Conservation (phyloP, 495 filamentous ascomycete genomes). For the Hypoxylon intermedium region DNA sequence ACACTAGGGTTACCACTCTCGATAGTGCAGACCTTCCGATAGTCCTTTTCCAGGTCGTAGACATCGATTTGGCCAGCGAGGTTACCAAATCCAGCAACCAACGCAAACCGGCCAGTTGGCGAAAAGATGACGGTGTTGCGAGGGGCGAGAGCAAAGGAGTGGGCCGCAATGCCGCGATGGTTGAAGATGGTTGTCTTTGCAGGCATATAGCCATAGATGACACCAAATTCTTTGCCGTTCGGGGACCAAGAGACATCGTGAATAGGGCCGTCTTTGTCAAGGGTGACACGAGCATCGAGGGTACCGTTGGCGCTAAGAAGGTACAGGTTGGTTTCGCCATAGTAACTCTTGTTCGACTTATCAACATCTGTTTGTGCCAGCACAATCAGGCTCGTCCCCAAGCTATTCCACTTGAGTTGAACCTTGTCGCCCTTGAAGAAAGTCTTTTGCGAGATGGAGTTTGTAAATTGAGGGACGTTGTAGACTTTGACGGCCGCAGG, state of each 20-base stretch:
- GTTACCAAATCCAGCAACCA: conserved; percentile 97
- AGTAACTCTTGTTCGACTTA: conserved; percentile 97
- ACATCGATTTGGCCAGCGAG: conserved; percentile 96
- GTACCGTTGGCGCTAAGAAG: conserved; percentile 88
- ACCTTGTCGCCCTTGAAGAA: conserved; percentile 99
- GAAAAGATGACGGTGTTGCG: conserved; percentile 97
- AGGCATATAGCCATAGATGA: conserved; percentile 97
- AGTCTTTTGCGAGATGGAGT: conserved; percentile 90
- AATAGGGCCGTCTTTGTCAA: conserved; percentile 98
- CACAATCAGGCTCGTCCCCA: conserved; percentile 89
- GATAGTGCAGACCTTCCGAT: conserved; percentile 87
- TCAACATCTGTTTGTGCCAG: conserved; percentile 98
- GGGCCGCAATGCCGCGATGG: conserved; percentile 75
- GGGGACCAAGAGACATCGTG: conserved; percentile 99
- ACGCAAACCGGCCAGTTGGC: conserved; percentile 87
- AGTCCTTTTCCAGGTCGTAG: conserved; percentile 92
- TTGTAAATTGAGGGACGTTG: conserved; percentile 83
- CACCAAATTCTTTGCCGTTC: conserved; percentile 94
- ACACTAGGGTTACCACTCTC: conserved; percentile 94
- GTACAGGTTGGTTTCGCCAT: conserved; percentile 97
- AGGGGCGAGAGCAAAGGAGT: conserved; percentile 82
- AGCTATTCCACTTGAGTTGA: conserved; percentile 93
- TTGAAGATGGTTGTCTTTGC: conserved; percentile 98
- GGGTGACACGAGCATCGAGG: conserved; percentile 87
- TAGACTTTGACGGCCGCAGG: conserved; percentile 93